phyloP scores from a whole-genome alignment of 805 yeast genomes.

The Barnettozyma populi region DNA sequence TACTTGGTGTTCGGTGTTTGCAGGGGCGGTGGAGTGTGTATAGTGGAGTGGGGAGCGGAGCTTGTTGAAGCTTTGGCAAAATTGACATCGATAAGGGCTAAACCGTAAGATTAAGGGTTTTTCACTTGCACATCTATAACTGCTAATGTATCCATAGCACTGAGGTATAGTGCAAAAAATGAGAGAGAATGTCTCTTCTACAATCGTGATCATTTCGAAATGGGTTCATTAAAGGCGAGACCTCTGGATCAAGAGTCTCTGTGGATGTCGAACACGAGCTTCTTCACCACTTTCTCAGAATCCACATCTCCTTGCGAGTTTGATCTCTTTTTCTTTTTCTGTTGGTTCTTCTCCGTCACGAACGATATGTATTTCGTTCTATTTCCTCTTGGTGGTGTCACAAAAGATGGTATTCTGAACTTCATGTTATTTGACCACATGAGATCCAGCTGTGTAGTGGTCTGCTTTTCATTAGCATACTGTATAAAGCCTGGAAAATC shows the following conservation, averaged over 20 bases:
- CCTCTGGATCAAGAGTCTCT: slow-evolving; percentile 8
- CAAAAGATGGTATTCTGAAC: slow-evolving; percentile 16
- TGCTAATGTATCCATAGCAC: too few relatives aligned
- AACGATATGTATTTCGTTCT: slow-evolving; percentile 19
- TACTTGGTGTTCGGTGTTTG: too few relatives aligned
- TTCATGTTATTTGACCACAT: slow-evolving; percentile 15
- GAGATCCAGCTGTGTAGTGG: slow-evolving; percentile 10
- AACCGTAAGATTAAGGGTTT: too few relatives aligned
- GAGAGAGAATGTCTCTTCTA: too few relatives aligned
- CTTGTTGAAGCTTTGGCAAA: too few relatives aligned
- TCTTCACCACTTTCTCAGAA: slow-evolving; percentile 20
- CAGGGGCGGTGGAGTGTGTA: too few relatives aligned
- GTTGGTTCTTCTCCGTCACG: slow-evolving; percentile 9
- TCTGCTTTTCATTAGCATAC: slow-evolving; percentile 4
- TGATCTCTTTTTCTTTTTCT: slow-evolving; percentile 19
- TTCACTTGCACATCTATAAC: too few relatives aligned
- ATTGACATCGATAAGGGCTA: too few relatives aligned
- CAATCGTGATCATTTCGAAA: not conserved
- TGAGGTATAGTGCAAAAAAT: too few relatives aligned
- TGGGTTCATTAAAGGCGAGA: not conserved
- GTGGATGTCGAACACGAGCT: slow-evolving; percentile 22
- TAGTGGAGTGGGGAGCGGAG: too few relatives aligned
- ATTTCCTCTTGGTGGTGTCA: slow-evolving; percentile 24
- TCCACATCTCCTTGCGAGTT: slow-evolving; percentile 17
- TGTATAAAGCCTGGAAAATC: slow-evolving; percentile 17